A percentile compares a stretch with the other conserved stretches of the same genome.
These are phyloP conservation scores for Candida sanyiensis DNA, from an alignment of 805 yeast genomes.

Conservation along the genomic window DNA sequence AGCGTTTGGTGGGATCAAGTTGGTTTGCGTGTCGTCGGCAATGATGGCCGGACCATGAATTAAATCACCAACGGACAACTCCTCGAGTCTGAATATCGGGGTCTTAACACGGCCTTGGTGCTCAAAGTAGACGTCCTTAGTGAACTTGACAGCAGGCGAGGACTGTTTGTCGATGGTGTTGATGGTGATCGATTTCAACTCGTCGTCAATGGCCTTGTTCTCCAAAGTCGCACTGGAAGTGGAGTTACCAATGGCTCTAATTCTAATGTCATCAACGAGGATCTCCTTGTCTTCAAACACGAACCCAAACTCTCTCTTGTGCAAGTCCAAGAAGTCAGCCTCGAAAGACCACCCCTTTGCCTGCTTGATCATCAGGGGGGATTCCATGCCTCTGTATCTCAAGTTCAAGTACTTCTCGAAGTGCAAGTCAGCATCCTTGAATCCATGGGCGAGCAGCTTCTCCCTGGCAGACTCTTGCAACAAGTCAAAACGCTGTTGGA, in stretches of 20 bases:
- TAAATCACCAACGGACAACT: slow-evolving; percentile 45
- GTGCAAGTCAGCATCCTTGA: slow-evolving; percentile 36
- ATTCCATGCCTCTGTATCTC: slow-evolving; percentile 86
- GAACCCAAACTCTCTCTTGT: slow-evolving; percentile 71
- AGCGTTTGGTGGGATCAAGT: slow-evolving; percentile 60
- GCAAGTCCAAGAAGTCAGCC: slow-evolving; percentile 46
- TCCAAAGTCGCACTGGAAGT: slow-evolving; percentile 32
- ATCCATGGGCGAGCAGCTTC: slow-evolving; percentile 49
- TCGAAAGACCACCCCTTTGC: slow-evolving; percentile 30
- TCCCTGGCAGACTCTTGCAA: slow-evolving; percentile 39
- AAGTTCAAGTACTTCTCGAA: slow-evolving; percentile 68
- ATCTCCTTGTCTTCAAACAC: slow-evolving; percentile 50
- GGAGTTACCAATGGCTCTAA: slow-evolving; percentile 62
- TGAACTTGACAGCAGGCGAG: slow-evolving; percentile 26
- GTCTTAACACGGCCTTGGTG: slow-evolving; percentile 40
- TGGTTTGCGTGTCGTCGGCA: slow-evolving; percentile 78
- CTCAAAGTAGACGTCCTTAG: slow-evolving; percentile 53
- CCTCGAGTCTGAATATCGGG: slow-evolving; percentile 50
- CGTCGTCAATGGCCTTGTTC: slow-evolving; percentile 44
- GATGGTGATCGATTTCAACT: slow-evolving; percentile 35
- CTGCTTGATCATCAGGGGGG: slow-evolving; percentile 64
- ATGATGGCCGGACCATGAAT: slow-evolving; percentile 70
- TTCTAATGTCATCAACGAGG: slow-evolving; percentile 66
- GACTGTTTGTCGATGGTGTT: slow-evolving; percentile 20
- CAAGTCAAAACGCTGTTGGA: slow-evolving; percentile 41